Base-by-base conservation (phyloP, 2,329 filamentous ascomycete genomes). In the Fusarium devonianum region DNA sequence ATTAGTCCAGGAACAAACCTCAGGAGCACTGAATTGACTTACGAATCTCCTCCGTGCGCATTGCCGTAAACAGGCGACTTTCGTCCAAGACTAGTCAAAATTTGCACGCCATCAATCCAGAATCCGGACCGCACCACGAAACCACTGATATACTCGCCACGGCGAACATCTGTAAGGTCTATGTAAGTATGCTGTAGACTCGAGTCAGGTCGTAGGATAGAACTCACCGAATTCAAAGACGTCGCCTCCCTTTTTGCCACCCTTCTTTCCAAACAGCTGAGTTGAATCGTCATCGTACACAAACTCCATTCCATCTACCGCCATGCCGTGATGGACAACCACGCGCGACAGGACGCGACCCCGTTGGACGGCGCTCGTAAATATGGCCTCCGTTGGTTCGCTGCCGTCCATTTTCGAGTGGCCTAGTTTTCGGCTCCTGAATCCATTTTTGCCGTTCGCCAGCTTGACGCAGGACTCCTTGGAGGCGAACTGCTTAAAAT, bases 291-390 rank as follows among this genome's bases (percentile, higher is more conserved):
- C 92, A 65, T 97, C 93, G 67, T 96, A 97, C 50, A 89, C 79
- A 71, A 99, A 97, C 69, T 97, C 93, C 14, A 99, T 72, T 1
- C 94, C 94, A 68, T 96, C 88, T 10, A 97, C 68, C 4, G 87
- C 87, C 49, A 79, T 76, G 2, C 89, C 91, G 63, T 91, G 87
- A 66, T 92, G 95, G 11, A 96, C 79, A 51, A 85, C 82, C 47
- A 97, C 81, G 5, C 83, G 83, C 1, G 85, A 87, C 55, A 97
- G 77, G 21, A 96, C 80, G 56, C 92, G 88, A 22, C 84, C 88
- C 55, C 85, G 82, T 28, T 83, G 80, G 35, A 82, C 73, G 11
- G 86, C 82, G 65, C 86, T 89, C 30, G 87, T 82, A 54, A 95
- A 85, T 28, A 97, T 77, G 25, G 94, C 69, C 63, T 97, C 87